Percentiles rank a stretch among this genome's conserved stretches.
Conservation (phyloP, 2,329 filamentous ascomycete species). For the Dactylellina haptotyla region DNA sequence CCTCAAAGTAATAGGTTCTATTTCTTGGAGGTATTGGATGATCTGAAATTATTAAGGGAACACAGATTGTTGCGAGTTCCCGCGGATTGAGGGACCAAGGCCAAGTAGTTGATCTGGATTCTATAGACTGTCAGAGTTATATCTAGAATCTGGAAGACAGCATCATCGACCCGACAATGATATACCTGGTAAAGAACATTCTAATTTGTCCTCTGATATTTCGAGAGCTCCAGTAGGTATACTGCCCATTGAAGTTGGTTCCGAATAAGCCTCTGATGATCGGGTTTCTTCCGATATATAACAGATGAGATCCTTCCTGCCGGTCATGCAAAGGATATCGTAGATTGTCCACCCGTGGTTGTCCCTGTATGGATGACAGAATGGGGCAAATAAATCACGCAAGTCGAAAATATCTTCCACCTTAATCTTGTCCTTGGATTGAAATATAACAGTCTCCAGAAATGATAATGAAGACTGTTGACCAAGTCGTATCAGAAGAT, state of each 20-base stretch:
- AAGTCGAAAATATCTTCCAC: background rate
- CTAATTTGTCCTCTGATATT: no score
- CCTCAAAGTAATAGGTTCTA: constrained; percentile 20
- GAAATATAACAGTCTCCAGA: background rate
- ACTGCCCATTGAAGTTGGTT: background rate
- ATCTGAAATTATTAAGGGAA: background rate
- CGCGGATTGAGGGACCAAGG: background rate
- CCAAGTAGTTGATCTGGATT: no score
- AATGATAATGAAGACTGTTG: background rate
- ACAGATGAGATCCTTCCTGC: background rate
- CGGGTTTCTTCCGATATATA: background rate
- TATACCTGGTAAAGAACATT: no score
- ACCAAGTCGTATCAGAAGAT: background rate
- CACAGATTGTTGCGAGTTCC: background rate
- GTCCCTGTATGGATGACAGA: background rate
- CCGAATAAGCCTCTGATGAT: background rate
- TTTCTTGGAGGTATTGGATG: constrained; percentile 13
- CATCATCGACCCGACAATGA: no score
- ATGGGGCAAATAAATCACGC: background rate
- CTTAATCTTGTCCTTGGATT: background rate
- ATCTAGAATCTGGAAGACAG: no score
- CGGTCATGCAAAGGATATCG: background rate
- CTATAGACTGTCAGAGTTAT: no score
- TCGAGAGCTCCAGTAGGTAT: no score
- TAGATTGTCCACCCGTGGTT: constrained; percentile 7